Evolutionary conservation across 1,139 yeast species (phyloP).

Genomic region (Eremothecium coryli): DNA sequence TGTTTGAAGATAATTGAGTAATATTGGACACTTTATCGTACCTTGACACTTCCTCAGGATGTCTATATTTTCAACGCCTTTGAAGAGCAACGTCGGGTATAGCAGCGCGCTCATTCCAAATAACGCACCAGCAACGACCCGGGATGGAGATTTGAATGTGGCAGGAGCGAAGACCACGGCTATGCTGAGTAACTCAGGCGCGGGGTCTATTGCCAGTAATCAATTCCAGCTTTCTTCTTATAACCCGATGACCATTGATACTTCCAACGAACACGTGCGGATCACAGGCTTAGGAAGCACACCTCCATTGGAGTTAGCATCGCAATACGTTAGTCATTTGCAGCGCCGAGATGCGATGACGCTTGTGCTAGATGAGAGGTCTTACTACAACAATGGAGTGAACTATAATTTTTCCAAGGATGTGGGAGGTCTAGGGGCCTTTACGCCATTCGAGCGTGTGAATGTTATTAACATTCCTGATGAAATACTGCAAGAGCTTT

Average conservation of each 20-base stretch:
- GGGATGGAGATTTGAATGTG: neutral
- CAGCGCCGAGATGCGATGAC: constrained; percentile 33
- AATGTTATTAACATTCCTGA: constrained; percentile 72
- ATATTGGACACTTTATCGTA: too few relatives aligned
- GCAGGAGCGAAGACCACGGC: constrained; percentile 2
- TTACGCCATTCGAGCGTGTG: constrained; percentile 71
- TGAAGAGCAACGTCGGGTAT: constrained; percentile 26
- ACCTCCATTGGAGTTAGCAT: constrained; percentile 34
- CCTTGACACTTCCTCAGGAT: too few relatives aligned
- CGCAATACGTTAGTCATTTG: constrained; percentile 34
- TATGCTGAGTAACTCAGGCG: constrained; percentile 1
- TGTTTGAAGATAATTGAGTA: too few relatives aligned
- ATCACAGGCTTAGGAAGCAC: constrained; percentile 22
- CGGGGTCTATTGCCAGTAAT: neutral
- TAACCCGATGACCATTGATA: constrained; percentile 7
- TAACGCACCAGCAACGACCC: neutral
- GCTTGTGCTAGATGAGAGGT: constrained; percentile 35
- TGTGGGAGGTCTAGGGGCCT: constrained; percentile 36
- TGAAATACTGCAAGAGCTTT: constrained; percentile 63
- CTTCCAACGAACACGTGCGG: constrained; percentile 21
- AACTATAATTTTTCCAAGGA: constrained; percentile 34
- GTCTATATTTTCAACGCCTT: constrained; percentile 29
- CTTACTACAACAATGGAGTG: constrained; percentile 36
- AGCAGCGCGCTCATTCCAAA: constrained; percentile 10
- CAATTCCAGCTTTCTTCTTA: constrained; percentile 3